Conservation (phyloP, 1,139 yeast genomes). For the Candida neerlandica region DNA sequence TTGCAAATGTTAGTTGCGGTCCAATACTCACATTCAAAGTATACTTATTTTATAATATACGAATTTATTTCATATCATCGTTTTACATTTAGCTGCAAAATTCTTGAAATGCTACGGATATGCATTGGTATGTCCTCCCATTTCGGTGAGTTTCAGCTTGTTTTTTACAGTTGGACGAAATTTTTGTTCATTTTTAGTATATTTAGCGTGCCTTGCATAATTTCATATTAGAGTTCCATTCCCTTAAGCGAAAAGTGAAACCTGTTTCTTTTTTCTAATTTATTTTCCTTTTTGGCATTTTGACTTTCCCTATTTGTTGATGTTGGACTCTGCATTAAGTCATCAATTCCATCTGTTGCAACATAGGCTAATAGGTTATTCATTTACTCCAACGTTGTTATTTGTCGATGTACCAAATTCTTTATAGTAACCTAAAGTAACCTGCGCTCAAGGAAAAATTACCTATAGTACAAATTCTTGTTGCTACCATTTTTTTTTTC, state of each 20-base stretch:
- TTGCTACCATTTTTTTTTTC: not conserved
- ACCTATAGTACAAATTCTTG: not conserved
- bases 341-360: not conserved
- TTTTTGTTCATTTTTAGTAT: not conserved
- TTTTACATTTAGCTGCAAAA: not conserved
- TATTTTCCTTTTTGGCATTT: no score
- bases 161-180: not conserved
- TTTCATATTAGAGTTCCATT: not conserved
- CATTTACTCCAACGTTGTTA: no score
- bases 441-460: no score
- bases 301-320: not conserved
- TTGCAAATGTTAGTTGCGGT: slow-evolving; percentile 29
- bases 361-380: not conserved
- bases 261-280: no score
- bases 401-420: no score
- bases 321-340: no score
- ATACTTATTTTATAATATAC: not conserved
- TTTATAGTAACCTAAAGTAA: no score
- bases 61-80: not conserved
- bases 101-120: not conserved
- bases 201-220: not conserved
- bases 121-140: not conserved
- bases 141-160: not conserved
- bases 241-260: not conserved
- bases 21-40: not conserved